These are phyloP conservation scores for Elsinoe ampelina DNA, from an alignment of 2,329 filamentous ascomycete species.

Conservation along the genomic window DNA sequence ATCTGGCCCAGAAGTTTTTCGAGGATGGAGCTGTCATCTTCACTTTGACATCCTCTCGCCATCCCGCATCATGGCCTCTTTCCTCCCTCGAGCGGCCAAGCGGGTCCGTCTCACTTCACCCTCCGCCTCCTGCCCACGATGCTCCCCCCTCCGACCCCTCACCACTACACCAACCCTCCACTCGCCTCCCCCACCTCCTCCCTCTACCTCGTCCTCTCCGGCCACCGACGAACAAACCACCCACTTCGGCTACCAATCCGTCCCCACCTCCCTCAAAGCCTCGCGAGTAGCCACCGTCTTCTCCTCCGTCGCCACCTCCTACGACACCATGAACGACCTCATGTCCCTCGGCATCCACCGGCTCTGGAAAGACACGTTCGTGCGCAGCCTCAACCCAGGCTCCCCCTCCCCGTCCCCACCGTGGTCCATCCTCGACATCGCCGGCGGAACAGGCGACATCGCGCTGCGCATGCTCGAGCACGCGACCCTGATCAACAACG, in stretches of 20 bases:
- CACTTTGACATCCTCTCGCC: neutral
- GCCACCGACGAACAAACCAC: conserved; percentile 52
- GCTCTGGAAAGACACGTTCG: conserved; percentile 96
- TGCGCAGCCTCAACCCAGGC: conserved; percentile 73
- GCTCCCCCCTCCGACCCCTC: neutral
- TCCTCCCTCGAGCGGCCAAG: conserved; percentile 24
- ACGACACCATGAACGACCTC: conserved; percentile 98
- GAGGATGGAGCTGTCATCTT: neutral
- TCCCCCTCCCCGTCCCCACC: conserved; percentile 38
- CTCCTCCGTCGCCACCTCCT: conserved; percentile 85
- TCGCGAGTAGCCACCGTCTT: conserved; percentile 76
- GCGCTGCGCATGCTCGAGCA: conserved; percentile 93
- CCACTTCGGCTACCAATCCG: conserved; percentile 83
- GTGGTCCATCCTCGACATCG: conserved; percentile 83
- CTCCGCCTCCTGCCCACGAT: conserved; percentile 1
- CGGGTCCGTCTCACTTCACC: conserved; percentile 21
- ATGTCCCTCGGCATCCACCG: conserved; percentile 98
- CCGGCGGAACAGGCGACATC: conserved; percentile 94
- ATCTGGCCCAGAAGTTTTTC: conserved; percentile 1
- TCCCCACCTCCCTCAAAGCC: conserved; percentile 72
- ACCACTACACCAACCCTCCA: neutral
- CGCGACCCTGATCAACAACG: conserved; percentile 68
- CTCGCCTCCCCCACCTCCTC: neutral
- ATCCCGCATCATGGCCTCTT: conserved; percentile 18
- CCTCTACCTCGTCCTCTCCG: neutral